Evolutionary conservation across 371 early-diverging fungal genomes (phyloP).

Genomic region (Paraphysoderma sedebokerense): DNA sequence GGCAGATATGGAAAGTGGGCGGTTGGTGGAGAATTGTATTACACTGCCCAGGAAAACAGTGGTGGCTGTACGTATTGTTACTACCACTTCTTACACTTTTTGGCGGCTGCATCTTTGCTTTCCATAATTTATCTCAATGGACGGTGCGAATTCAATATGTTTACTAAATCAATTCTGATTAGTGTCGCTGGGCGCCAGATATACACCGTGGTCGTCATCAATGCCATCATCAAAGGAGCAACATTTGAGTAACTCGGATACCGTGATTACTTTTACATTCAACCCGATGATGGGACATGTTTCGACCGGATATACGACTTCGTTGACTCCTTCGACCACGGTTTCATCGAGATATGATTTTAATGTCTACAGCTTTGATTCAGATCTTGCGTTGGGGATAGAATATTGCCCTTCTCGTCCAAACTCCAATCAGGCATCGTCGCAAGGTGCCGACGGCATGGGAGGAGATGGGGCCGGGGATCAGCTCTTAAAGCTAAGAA

Average conservation of each 20-base stretch:
- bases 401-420: too few relatives aligned
- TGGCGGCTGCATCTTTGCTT: background rate
- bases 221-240: background rate
- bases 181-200: slow-evolving; percentile 54
- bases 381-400: slow-evolving; percentile 62
- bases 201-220: slow-evolving; percentile 40
- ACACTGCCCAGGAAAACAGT: slow-evolving; percentile 61
- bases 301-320: slow-evolving; percentile 58
- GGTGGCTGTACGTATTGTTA: slow-evolving; percentile 52
- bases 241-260: slow-evolving; percentile 13
- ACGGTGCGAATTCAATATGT: background rate
- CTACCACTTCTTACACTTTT: background rate
- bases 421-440: too few relatives aligned
- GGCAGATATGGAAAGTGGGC: slow-evolving; percentile 46
- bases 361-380: slow-evolving; percentile 70
- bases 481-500: too few relatives aligned
- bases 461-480: too few relatives aligned
- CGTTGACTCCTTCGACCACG: slow-evolving; percentile 43
- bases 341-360: slow-evolving; percentile 69
- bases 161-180: background rate
- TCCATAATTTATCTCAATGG: background rate
- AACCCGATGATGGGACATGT: slow-evolving; percentile 82
- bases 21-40: slow-evolving; percentile 63
- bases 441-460: too few relatives aligned
- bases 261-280: slow-evolving; percentile 52